Evolutionary conservation across 192 early-diverging fungal genomes (phyloP).

Genomic region (Gonapodya prolifera): DNA sequence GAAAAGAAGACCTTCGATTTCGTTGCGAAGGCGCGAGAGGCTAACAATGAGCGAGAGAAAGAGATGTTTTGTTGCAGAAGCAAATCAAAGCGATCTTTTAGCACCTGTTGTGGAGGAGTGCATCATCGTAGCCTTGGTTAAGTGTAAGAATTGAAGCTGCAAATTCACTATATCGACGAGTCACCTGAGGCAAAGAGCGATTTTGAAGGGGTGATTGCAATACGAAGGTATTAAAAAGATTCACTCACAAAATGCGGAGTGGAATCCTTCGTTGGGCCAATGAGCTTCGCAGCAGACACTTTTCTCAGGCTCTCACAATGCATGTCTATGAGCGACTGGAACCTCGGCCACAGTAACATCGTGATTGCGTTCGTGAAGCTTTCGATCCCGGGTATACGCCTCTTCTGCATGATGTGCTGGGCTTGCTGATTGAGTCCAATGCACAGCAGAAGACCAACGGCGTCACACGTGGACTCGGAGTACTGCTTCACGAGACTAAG

Average conservation of each 20-base stretch:
- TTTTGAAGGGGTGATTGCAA: not conserved
- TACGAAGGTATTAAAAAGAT: not conserved
- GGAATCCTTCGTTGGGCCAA: constrained; percentile 43
- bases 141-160: constrained; percentile 76
- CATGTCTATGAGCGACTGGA: constrained; percentile 61
- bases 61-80: not conserved
- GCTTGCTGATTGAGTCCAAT: constrained; percentile 77
- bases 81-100: not conserved
- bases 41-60: no score
- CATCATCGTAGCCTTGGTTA: constrained; percentile 79
- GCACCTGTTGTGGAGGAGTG: constrained; percentile 63
- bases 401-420: constrained; percentile 64
- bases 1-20: constrained; percentile 62
- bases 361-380: constrained; percentile 79
- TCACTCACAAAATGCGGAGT: constrained; percentile 68
- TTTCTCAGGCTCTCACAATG: constrained; percentile 88
- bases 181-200: constrained; percentile 44
- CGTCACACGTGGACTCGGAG: constrained; percentile 70
- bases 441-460: constrained; percentile 79
- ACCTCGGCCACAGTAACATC: constrained; percentile 87
- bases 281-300: constrained; percentile 41
- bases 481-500: constrained; percentile 60
- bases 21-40: constrained; percentile 55
- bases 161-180: constrained; percentile 86
- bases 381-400: constrained; percentile 67